Evolutionary conservation across 108 stramenopile genomes (phyloP), one percentile per base, ranked within the genome.

Genomic region (Asterionellopsis glacialis): DNA sequence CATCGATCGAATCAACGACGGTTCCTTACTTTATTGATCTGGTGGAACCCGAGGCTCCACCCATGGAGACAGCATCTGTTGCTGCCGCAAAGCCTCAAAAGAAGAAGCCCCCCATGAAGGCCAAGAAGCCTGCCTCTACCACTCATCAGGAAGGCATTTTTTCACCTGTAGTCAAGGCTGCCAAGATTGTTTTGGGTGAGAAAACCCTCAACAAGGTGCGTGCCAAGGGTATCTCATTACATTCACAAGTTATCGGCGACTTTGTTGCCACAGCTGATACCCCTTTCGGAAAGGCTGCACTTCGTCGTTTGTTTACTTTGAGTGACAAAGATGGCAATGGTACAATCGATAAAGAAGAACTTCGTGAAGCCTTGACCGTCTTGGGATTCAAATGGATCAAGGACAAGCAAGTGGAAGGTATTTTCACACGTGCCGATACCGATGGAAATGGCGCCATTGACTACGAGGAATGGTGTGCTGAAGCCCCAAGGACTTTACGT

Each of bases 231-330:
- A 93, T 93, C 51, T 62, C 67, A 2, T 41, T 75, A 15, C 91
- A 93, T 45, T 85, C 85, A 15, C 75, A 88, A 12, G 74, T 87
- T 11, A 93, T 93, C 59, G 76, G 74, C 15, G 55, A 51, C 22
- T 92, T 93, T 55, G 87, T 88, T 0, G 80, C 76, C 52, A 88
- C 91, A 9, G 26, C 73, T 25, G 81, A 88, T n/a, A 71, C 85
- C 7, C 55, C 54, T 5, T 70, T 85, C 59, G 91, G 91, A 19
- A 44, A 84, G 47, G 38, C 73, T 9, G 80, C 77, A 0, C 53
- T 93, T n/a, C 51, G 58, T 41, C 45, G 61, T 23, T 47, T 93
- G 16, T 93, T 93, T 48, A 27, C 45, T 10, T 40, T 81, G 26
- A 77, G 74, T 21, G 90, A 92, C 51, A 63, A 45, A 21, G 73